Conservation (phyloP, 208 protist genomes). For the Trypanosoma conorhini region DNA sequence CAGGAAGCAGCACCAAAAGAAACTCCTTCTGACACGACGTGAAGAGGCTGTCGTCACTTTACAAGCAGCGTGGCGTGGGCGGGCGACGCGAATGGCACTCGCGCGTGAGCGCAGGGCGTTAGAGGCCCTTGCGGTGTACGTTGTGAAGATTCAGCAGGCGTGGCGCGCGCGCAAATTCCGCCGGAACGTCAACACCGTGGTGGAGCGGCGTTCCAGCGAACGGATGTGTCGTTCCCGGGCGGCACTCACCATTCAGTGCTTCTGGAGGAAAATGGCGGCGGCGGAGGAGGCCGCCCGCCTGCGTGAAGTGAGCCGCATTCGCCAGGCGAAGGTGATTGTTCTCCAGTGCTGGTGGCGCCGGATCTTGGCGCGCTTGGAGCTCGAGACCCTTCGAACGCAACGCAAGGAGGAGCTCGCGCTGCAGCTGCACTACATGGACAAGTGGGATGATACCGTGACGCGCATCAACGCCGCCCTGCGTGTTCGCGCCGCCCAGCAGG, state of each 20-base stretch:
- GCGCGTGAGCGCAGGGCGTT: slow-evolving; percentile 30
- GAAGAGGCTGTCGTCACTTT: slow-evolving; percentile 69
- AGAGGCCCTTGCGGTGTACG: slow-evolving; percentile 27
- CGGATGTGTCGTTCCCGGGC: slow-evolving; percentile 36
- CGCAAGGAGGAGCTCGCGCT: slow-evolving; percentile 57
- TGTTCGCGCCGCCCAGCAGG: slow-evolving; percentile 31
- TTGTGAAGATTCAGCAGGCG: slow-evolving; percentile 57
- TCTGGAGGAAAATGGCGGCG: slow-evolving; percentile 83
- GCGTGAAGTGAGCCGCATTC: slow-evolving; percentile 33
- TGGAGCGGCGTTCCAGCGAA: slow-evolving; percentile 32
- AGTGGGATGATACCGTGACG: slow-evolving; percentile 62
- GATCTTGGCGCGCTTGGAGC: slow-evolving; percentile 42
- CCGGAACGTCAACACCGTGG: slow-evolving; percentile 34
- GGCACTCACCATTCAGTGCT: slow-evolving; percentile 78
- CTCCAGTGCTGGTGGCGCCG: slow-evolving; percentile 82
- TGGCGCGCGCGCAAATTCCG: slow-evolving; percentile 47
- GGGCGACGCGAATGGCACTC: slow-evolving; percentile 60
- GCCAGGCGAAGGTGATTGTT: slow-evolving; percentile 25
- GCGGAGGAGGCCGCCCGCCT: slow-evolving; percentile 44
- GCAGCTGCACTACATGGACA: slow-evolving; percentile 54
- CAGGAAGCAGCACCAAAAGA: slow-evolving; percentile 43
- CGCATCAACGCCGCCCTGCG: slow-evolving; percentile 57
- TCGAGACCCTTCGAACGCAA: slow-evolving; percentile 22
- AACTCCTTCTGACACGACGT: slow-evolving; percentile 52
- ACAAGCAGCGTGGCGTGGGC: slow-evolving; percentile 83